Base-by-base conservation (phyloP, 768 basidiomycete species). In the Xerocomellus dryophilus region DNA sequence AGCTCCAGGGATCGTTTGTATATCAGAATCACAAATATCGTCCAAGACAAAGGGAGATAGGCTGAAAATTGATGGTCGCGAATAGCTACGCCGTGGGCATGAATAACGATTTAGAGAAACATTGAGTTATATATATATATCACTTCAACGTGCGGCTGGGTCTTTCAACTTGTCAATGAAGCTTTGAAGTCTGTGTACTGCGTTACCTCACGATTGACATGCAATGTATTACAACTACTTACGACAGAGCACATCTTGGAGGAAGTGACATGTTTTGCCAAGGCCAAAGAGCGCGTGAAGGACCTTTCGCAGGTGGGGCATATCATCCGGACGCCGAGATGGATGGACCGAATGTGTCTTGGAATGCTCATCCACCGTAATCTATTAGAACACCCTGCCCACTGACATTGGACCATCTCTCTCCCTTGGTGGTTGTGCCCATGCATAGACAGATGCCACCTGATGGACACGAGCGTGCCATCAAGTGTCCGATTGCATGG, bases 201-300 rank as follows among this genome's bases (percentile, higher is more conserved):
- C 1, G 31, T 48, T 32, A 40, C 10, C 4, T 15, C 31, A 31
- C 31, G 35, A 47, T 4, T 14, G 27, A 31, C 11, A n/a, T 23
- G 15, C 45, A 15, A 45, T 23, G 38, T 5, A 9, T n/a, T n/a
- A n/a, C n/a, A 25, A 27, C 5, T 17, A 41, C 36, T 39, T 34
- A 48, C 56, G n/a, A 34, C 2, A 34, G 44, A 21, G 8, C 58
- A 54, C n/a, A 31, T 53, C n/a, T 54, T 29, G 29, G 29, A 42
- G 20, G 56, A 58, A 25, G 58, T 25, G 4, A 54, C 7, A 20
- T 59, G 57, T 50, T 50, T 59, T 23, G 47, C 39, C 50, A 59
- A 49, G 29, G 47, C 50, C n/a, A 58, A 27, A 21, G 57, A 17
- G 17, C 51, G 56, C 7, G 51, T 59, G 40, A 59, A 57, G 45